A percentile compares a stretch with the other conserved stretches of the same genome.
These are phyloP conservation scores for Mycena pura DNA, from an alignment of 768 basidiomycete species.

Conservation along the genomic window DNA sequence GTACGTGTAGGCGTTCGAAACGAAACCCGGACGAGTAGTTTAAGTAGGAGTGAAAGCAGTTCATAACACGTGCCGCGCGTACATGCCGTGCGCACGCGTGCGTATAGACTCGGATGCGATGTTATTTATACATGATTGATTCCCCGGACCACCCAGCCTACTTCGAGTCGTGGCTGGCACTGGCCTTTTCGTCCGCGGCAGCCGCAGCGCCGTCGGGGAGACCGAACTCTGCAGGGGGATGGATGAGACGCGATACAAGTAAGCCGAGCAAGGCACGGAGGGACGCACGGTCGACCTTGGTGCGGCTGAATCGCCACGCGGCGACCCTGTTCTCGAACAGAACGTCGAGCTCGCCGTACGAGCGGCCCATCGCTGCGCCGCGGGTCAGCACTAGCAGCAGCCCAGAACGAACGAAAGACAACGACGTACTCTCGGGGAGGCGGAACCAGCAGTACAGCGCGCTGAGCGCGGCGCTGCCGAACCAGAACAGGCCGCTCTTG, in stretches of 20 bases:
- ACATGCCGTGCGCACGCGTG: no score
- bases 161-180: neutral
- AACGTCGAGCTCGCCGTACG: constrained; percentile 29
- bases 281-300: constrained; percentile 30
- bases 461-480: constrained; percentile 23
- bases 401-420: neutral
- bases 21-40: no score
- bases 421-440: constrained; percentile 26
- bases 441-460: constrained; percentile 25
- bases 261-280: no score
- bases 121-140: no score
- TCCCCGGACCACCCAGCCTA: no score
- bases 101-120: no score
- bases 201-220: neutral
- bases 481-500: constrained; percentile 32
- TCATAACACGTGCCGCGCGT: no score
- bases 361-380: constrained; percentile 15
- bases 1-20: no score
- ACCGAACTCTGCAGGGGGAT: constrained; percentile 3
- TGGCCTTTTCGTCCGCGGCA: neutral
- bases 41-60: no score
- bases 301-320: constrained; percentile 28
- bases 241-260: neutral
- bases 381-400: neutral
- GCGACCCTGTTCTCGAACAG: constrained; percentile 30